Evolutionary conservation across 2,329 filamentous ascomycete genomes (phyloP), one percentile per base, ranked within the genome.

Genomic region (Claviceps lovelessii): DNA sequence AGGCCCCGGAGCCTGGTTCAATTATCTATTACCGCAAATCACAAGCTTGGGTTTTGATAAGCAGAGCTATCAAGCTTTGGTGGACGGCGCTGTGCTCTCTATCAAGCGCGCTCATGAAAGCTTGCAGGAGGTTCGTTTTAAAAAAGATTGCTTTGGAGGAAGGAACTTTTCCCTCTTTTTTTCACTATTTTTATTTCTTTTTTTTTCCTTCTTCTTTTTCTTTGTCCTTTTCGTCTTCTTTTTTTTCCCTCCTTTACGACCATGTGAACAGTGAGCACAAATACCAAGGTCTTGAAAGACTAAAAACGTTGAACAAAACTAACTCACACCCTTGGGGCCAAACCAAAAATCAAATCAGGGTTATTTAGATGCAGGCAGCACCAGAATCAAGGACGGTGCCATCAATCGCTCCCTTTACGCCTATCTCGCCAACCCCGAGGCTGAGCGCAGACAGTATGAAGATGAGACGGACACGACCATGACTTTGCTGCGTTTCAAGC

Each of bases 1-100:
- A 29, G 91, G 90, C 0, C 90, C 91, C 0, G 91, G 87, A 2
- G 91, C 86, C 6, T 97, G 90, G 89, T 76, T 94, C 66, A 97
- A 97, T 70, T 97, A 96, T 65, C 77, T 97, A 10, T 76, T 96
- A 6, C 91, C 90, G 8, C 90, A 96, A 65, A 86, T 97, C 59
- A 93, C 91, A 0, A 90, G 84, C 63, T 78, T 86, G 56, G 91
- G 91, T 0, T 96, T 95, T 62, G 79, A 89, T 68, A 82, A 83
- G 63, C 87, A 94, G 68, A 94, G 88, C 63, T 95, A 95, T 64
- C 78, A 84, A 59, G 90, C 91, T 33, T 89, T 97, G 58, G 89
- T 97, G 0, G 83, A 93, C 61, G 91, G 91, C 1, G 84, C 88
- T 1, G 65, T 96, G 1, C 72, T 88, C 1, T 94, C 90, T 1